Conservation (phyloP, 2,329 filamentous ascomycete genomes). For the Colletotrichum sp. region DNA sequence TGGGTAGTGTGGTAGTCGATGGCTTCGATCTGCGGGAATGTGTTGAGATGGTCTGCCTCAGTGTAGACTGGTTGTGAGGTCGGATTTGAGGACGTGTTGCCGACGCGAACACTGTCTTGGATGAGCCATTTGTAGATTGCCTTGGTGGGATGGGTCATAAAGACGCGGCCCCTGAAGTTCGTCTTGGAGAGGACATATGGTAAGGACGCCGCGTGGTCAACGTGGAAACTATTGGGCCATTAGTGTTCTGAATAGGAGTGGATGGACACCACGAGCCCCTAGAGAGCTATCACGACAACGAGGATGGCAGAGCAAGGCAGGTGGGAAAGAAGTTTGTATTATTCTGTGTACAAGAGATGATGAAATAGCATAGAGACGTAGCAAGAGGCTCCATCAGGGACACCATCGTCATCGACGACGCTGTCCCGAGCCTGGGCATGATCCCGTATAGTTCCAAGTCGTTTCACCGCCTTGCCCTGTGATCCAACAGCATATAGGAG, state of each 20-base stretch:
- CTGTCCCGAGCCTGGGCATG: constrained; percentile 4
- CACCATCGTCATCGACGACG: neutral
- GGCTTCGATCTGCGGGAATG: constrained; percentile 92
- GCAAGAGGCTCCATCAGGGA: constrained; percentile 19
- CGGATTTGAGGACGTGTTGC: constrained; percentile 69
- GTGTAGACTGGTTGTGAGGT: constrained; percentile 84
- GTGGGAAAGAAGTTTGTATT: constrained; percentile 24
- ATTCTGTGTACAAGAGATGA: constrained; percentile 21
- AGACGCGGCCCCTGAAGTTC: constrained; percentile 94
- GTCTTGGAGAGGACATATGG: constrained; percentile 98
- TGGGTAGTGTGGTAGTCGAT: constrained; percentile 99
- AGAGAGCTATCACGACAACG: constrained; percentile 11
- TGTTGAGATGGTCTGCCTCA: constrained; percentile 92
- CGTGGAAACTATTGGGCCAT: constrained; percentile 78
- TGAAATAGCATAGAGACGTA: constrained; percentile 18
- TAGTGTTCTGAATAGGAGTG: neutral
- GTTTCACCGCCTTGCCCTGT: constrained; percentile 29
- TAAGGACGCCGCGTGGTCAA: constrained; percentile 98
- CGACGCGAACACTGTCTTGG: constrained; percentile 93
- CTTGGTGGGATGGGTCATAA: constrained; percentile 99
- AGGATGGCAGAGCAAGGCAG: constrained; percentile 24
- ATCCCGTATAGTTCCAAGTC: constrained; percentile 12
- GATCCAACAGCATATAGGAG: constrained; percentile 21
- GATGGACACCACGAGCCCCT: neutral
- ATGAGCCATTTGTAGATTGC: constrained; percentile 99